Conservation (phyloP, 495 filamentous ascomycete species). For the Aspergillus nidulans region DNA sequence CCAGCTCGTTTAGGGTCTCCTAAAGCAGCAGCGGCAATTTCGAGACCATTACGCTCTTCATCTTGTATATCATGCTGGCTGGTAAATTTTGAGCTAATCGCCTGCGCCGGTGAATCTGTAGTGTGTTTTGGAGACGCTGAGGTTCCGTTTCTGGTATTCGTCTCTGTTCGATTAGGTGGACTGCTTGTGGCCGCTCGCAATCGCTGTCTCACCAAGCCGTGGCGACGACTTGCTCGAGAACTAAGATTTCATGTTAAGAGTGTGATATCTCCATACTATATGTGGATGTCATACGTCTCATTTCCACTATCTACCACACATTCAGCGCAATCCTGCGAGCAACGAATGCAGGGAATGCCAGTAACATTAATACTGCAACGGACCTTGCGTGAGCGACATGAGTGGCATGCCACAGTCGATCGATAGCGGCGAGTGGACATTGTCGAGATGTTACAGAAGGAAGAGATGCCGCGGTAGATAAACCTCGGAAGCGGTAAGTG, state of each 20-base stretch:
- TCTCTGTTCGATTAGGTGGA: not conserved
- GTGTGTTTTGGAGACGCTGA: not conserved
- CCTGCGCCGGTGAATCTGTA: not conserved
- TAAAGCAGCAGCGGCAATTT: slow-evolving; percentile 28
- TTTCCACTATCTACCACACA: slow-evolving; percentile 20
- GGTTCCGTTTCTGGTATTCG: not conserved
- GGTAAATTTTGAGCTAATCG: not conserved
- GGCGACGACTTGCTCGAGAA: not conserved
- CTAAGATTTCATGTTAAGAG: not conserved
- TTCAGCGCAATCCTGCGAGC: slow-evolving; percentile 25
- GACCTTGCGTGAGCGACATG: slow-evolving; percentile 32
- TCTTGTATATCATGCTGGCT: slow-evolving; percentile 1
- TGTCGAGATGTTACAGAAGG: not conserved
- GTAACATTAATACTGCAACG: slow-evolving; percentile 31
- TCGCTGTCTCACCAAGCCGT: not conserved
- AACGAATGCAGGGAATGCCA: slow-evolving; percentile 28
- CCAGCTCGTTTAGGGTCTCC: slow-evolving; percentile 16
- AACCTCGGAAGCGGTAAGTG: not conserved
- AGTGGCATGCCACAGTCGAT: slow-evolving; percentile 28
- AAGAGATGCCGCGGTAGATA: not conserved
- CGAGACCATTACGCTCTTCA: slow-evolving; percentile 27
- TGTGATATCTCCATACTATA: not conserved
- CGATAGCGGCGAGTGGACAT: slow-evolving; percentile 28
- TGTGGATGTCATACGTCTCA: slow-evolving; percentile 4
- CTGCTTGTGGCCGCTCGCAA: not conserved